Base-by-base conservation (phyloP, 2,329 filamentous ascomycete genomes). In the Diaporthe destruens region DNA sequence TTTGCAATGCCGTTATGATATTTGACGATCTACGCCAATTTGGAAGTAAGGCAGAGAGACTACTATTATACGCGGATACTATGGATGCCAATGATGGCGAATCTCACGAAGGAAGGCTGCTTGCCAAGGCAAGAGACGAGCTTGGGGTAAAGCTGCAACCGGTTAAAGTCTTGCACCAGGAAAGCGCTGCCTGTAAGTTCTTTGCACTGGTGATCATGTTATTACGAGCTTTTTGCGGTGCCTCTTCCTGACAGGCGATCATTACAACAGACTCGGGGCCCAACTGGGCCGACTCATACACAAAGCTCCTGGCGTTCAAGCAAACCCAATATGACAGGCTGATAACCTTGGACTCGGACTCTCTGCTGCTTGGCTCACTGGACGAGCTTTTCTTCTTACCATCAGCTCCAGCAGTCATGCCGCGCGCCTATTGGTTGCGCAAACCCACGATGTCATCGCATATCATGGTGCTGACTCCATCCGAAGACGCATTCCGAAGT, bases 361-460 rank as follows among this genome's bases (percentile, higher is more conserved):
- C 89, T 29, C 88, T 88, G 1, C 81, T 94, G 3, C 85, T 92
- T 5, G 84, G 90, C 73, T 81, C 85, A 29, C 87, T 94, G 85
- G 92, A 94, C 76, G 91, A 94, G 70, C 85, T 94, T 0, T 94
- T 94, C 81, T 86, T 92, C 36, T 83, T 92, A 1, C 92, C 92
- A 0, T 79, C 83, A 1, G 85, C 87, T 1, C 83, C 87, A 0
- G 86, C 92, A 5, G 91, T 91, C 3, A 91, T 94, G 87, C 91
- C 92, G 1, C 88, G 90, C 42, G 92, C 92, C 11, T 94, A 94
- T 79, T 94, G 92, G 92, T 83, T 90, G 1, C 84, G 88, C 6
- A 87, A 87, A 0, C 82, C 85, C 0, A 83, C 83, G 11, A 84
- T 94, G 14, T 89, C 90, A 0, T 90, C 89, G 2, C 85, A 91